phyloP scores from a whole-genome alignment of 2,329 filamentous ascomycete genomes.

The Fusarium heterosporum region DNA sequence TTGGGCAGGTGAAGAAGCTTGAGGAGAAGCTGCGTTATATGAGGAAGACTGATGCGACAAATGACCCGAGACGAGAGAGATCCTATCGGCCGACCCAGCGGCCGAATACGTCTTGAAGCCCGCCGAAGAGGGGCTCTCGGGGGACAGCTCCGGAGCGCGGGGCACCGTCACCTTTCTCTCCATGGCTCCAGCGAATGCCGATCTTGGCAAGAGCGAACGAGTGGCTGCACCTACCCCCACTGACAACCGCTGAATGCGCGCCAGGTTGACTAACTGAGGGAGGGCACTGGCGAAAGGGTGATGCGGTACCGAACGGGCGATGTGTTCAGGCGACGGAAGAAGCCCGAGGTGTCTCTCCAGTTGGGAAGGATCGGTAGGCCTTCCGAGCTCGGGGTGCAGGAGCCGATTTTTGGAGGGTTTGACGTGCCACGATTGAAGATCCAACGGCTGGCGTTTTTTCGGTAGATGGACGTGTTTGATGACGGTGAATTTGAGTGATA shows the following conservation, averaged over 20 bases:
- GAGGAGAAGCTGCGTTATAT: conserved; percentile 32
- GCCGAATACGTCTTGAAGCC: conserved; percentile 42
- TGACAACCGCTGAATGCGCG: conserved; percentile 38
- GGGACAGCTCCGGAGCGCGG: conserved; percentile 48
- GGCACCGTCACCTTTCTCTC: conserved; percentile 45
- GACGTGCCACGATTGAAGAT: conserved; percentile 13
- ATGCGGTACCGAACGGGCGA: conserved; percentile 20
- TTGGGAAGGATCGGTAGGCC: conserved; percentile 27
- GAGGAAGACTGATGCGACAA: conserved; percentile 36
- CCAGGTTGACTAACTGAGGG: conserved; percentile 39
- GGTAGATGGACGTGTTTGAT: background rate
- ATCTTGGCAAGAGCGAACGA: conserved; percentile 44
- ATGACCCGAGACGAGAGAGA: conserved; percentile 48
- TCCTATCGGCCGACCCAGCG: conserved; percentile 46
- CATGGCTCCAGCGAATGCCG: conserved; percentile 42
- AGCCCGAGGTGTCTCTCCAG: conserved; percentile 26
- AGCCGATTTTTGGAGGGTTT: conserved; percentile 29
- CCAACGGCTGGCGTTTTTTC: background rate
- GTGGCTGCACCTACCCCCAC: conserved; percentile 35
- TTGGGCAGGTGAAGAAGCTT: conserved; percentile 28
- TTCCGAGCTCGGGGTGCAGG: conserved; percentile 36
- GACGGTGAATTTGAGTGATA: conserved; percentile 29
- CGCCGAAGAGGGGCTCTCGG: conserved; percentile 48
- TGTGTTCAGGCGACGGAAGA: conserved; percentile 32
- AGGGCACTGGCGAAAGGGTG: conserved; percentile 10